Evolutionary conservation across 1,139 yeast genomes (phyloP).

Genomic region (Yamadazyma songkhlaensis): DNA sequence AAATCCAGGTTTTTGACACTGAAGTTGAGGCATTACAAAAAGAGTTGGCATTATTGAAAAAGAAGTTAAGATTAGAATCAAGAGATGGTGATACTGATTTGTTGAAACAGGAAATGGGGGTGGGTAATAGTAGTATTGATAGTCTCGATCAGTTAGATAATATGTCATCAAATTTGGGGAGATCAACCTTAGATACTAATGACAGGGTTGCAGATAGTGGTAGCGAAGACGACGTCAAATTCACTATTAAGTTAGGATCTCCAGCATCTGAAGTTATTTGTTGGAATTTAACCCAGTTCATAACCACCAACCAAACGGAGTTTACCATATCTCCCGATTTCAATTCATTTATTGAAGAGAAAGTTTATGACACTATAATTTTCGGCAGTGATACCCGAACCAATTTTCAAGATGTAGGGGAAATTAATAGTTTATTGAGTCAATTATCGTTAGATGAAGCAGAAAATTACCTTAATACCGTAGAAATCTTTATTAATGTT

Average conservation of each 20-base stretch:
- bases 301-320: constrained; percentile 8
- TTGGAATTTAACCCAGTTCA: constrained; percentile 24
- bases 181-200: constrained; percentile 1
- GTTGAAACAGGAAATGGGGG: not conserved
- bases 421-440: constrained; percentile 3
- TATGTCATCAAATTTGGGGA: not conserved
- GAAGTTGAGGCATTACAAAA: constrained; percentile 21
- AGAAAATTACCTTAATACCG: not conserved
- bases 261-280: constrained; percentile 27
- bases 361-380: constrained; percentile 19
- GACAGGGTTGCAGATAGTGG: not conserved
- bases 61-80: constrained; percentile 9
- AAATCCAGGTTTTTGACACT: constrained; percentile 20
- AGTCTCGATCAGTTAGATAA: not conserved
- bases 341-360: constrained; percentile 24
- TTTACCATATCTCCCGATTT: constrained; percentile 22
- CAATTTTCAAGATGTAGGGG: constrained; percentile 3
- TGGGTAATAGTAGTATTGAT: constrained; percentile 3
- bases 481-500: constrained; percentile 18
- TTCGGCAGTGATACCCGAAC: constrained; percentile 3
- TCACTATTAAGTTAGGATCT: constrained; percentile 23
- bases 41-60: constrained; percentile 14
- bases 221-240: constrained; percentile 8
- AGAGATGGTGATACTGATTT: not conserved
- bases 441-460: constrained; percentile 3